phyloP scores from a whole-genome alignment of 192 early-diverging fungal species.

The Jimgerdemannia lactiflua region DNA sequence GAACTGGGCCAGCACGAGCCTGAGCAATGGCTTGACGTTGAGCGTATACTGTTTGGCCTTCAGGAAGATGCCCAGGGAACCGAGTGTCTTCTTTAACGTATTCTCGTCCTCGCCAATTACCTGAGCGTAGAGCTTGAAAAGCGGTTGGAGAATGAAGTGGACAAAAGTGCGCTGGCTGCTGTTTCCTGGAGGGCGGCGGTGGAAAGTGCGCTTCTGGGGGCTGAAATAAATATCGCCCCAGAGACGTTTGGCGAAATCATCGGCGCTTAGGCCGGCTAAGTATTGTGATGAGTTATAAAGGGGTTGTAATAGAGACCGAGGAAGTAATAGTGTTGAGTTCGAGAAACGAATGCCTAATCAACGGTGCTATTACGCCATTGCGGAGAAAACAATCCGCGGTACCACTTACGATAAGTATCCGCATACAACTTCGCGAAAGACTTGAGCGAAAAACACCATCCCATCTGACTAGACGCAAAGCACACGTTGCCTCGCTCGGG shows the following conservation, averaged over 20 bases:
- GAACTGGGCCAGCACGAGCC: conserved; percentile 81
- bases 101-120: conserved; percentile 74
- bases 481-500: conserved; percentile 96
- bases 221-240: conserved; percentile 98
- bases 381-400: not conserved
- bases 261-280: conserved; percentile 59
- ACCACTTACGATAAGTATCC: conserved; percentile 63
- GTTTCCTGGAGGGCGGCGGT: conserved; percentile 58
- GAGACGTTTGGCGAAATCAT: conserved; percentile 85
- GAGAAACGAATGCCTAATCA: no score
- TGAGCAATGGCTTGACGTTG: conserved; percentile 85
- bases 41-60: conserved; percentile 72
- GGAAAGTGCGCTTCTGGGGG: conserved; percentile 74
- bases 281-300: conserved; percentile 1
- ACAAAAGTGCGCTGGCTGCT: conserved; percentile 83
- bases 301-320: no score
- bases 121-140: conserved; percentile 92
- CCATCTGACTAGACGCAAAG: conserved; percentile 86
- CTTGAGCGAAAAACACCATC: conserved; percentile 92
- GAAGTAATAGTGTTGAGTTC: no score
- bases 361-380: not conserved
- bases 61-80: conserved; percentile 77
- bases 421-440: conserved; percentile 92
- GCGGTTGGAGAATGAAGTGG: conserved; percentile 93
- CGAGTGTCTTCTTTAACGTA: conserved; percentile 68